These are phyloP conservation scores for Mucor ambiguus DNA, from an alignment of 371 early-diverging fungal genomes.

Conservation along the genomic window DNA sequence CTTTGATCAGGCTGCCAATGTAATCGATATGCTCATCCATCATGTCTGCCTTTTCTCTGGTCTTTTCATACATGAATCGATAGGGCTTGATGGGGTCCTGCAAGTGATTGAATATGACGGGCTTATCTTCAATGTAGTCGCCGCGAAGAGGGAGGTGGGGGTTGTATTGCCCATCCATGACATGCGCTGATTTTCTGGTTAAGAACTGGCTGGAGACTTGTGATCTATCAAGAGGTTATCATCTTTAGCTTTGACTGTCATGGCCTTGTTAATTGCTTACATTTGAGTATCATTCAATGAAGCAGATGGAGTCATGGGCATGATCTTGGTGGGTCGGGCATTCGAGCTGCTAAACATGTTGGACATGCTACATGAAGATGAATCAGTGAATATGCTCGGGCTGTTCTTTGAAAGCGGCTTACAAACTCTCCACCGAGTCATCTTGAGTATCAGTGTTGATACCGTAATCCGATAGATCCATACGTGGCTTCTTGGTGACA, in stretches of 20 bases:
- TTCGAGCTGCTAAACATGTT: not conserved
- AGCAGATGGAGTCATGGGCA: constrained; percentile 3
- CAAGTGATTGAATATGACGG: constrained; percentile 32
- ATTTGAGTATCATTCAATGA: constrained; percentile 9
- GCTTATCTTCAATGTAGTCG: not conserved
- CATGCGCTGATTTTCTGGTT: constrained; percentile 26
- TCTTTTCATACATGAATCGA: constrained; percentile 90
- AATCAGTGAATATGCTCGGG: not conserved
- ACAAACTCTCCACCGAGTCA: constrained; percentile 12
- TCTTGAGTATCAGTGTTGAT: constrained; percentile 7
- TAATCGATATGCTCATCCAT: constrained; percentile 76
- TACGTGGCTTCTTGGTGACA: constrained; percentile 11
- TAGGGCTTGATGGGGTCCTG: constrained; percentile 63
- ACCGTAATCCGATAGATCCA: constrained; percentile 28
- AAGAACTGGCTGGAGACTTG: constrained; percentile 17
- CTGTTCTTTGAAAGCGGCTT: not conserved
- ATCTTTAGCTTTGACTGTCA: not conserved
- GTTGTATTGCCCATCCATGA: constrained; percentile 40
- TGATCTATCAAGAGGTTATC: constrained; percentile 1
- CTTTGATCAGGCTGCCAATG: constrained; percentile 57
- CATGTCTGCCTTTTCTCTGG: constrained; percentile 68
- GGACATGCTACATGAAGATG: not conserved
- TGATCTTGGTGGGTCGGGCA: constrained; percentile 3
- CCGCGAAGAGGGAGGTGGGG: constrained; percentile 13
- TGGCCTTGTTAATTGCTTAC: constrained; percentile 10